Evolutionary conservation across 768 basidiomycete species (phyloP), one percentile per base, ranked within the genome.

Genomic region (Suillus luteus): DNA sequence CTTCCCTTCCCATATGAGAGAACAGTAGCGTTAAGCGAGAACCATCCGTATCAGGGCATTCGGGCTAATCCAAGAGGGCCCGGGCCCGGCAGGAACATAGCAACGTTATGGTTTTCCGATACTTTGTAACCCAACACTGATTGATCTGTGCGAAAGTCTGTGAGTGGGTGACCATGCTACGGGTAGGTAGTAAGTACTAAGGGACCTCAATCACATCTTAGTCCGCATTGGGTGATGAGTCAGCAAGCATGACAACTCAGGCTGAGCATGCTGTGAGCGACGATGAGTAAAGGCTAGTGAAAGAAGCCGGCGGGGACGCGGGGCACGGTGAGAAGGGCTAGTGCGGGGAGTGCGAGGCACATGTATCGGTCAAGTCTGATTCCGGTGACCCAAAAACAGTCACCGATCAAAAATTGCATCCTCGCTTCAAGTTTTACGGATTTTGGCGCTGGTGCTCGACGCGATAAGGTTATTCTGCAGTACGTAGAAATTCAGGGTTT

Each of bases 1-100:
- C 52, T 54, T 54, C 52, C 31, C 52, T 54, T 54, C 52, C 52
- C 52, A 33, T 57, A 57, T 40, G 24, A 57, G 37, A 55, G 54
- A 37, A 55, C 33, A 19, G 52, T 57, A 17, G 22, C 4, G 38
- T 27, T 57, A 57, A 57, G 55, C 55, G 55, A 38, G 38, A 57
- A 57, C 22, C 15, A 15, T 40, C 37, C 55, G 37, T 8, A 24
- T 38, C 37, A 40, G 37, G 55, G 14, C 15, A 57, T 24, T 12
- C n/a, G 10, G 55, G 22, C n/a, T 35, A 11, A 57, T 38, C 55
- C 22, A 57, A 22, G 55, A 38, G 38, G 2, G 3, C 52, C 31
- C 19, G 52, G 52, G 22, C 11, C 33, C 31, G 52, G 33, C 38
- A 40, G 54, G 55, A 57, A 40, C 38, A 55, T 38, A 22, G 14